Base-by-base conservation (phyloP, 306 rosid species). In the Pyrus pyrifolia region DNA sequence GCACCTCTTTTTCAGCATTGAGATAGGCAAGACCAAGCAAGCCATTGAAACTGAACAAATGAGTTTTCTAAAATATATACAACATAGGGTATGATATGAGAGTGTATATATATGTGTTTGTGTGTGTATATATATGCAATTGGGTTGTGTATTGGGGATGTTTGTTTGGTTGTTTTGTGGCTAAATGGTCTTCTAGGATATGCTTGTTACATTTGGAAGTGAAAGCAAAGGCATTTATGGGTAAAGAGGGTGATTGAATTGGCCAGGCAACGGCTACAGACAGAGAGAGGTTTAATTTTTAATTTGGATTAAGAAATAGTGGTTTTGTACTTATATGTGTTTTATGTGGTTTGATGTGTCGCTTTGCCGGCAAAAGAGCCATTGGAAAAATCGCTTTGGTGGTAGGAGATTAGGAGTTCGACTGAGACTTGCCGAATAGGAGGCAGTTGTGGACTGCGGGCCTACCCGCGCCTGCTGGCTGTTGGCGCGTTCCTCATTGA, bases 11-110 rank as follows among this genome's bases (percentile, higher is more conserved):
- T 87, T 86, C 75, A 88, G 73, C 77, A 86, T 42, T 0, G 91
- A 55, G 76, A 87, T 89, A 13, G 96, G 97, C 85, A 86, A 72
- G 19, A 88, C 97, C 78, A 94, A 79, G 84, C 97, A 94, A 84
- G 81, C 91, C 97, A 94, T 93, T 5, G 12, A 42, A 44, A n/a
- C n/a, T 58, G 30, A 22, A 22, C 29, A 11, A 58, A 58, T 49
- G 27, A 22, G 12, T 22, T n/a, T 15, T 5, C 62, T 58, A 22
- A 22, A 4, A 38, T 38, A 8, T 49, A 49, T 57, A 21, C 3
- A 55, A 55, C 61, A 60, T 1, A 25, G 5, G 65, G 7, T 8
- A n/a, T 8, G 30, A 11, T 59, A 22, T 59, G 17, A 59, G 65
- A 10, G 18, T 23, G 1, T 19, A 11, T 31, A 22, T 4, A 21